phyloP scores from a whole-genome alignment of 208 protist species.

The Porcisia deanei region DNA sequence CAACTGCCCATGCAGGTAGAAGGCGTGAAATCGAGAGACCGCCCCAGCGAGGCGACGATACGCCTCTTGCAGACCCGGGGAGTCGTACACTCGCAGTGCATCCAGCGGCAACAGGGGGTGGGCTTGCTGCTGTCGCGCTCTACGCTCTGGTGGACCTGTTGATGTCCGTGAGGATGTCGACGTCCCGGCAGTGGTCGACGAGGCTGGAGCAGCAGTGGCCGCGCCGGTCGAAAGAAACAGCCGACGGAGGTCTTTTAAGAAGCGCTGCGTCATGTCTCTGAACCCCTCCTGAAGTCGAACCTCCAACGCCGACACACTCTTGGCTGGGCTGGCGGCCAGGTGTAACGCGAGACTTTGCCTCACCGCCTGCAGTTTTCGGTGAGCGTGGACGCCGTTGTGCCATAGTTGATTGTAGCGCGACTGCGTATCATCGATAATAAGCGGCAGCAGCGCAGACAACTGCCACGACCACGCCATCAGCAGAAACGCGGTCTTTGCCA shows the following conservation, averaged over 20 bases:
- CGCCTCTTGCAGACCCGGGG: constrained; percentile 26
- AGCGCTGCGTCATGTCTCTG: constrained; percentile 27
- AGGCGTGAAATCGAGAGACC: constrained; percentile 23
- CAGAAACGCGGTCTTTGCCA: constrained; percentile 39
- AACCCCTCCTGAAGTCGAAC: constrained; percentile 38
- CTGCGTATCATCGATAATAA: constrained; percentile 10
- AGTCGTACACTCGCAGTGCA: constrained; percentile 31
- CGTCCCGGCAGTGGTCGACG: neutral
- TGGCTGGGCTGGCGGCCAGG: constrained; percentile 17
- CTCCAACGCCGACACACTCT: constrained; percentile 22
- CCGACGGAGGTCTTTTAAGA: constrained; percentile 46
- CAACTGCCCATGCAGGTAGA: constrained; percentile 31
- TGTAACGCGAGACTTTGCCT: constrained; percentile 31
- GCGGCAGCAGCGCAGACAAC: constrained; percentile 40
- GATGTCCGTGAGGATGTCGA: neutral
- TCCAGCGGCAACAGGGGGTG: constrained; percentile 8
- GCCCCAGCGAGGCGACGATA: constrained; percentile 26
- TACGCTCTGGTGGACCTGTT: neutral
- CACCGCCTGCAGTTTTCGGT: constrained; percentile 13
- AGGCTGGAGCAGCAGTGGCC: neutral
- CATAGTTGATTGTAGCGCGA: constrained; percentile 14
- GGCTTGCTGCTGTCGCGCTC: neutral
- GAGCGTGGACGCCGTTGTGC: constrained; percentile 10
- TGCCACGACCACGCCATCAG: constrained; percentile 69
- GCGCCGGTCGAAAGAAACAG: constrained; percentile 27